These are phyloP conservation scores for Fusarium pilosicola DNA, from an alignment of 2,329 filamentous ascomycete genomes.

Conservation along the genomic window DNA sequence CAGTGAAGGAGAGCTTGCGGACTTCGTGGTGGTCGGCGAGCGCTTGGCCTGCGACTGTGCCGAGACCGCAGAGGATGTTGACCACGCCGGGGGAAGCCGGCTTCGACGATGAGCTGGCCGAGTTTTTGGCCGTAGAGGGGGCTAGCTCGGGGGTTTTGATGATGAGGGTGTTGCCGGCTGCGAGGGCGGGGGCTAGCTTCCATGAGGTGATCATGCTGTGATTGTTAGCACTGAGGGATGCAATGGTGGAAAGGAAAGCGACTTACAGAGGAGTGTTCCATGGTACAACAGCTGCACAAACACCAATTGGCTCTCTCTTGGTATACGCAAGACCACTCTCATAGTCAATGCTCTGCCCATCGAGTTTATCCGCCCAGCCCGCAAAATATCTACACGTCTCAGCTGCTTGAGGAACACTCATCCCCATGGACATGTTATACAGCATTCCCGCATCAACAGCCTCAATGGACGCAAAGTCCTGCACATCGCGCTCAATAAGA, in stretches of 20 bases:
- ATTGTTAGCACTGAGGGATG: background rate
- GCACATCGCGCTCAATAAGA: slow-evolving; percentile 75
- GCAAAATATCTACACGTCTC: slow-evolving; percentile 68
- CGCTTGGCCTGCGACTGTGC: slow-evolving; percentile 71
- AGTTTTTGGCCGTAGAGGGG: slow-evolving; percentile 68
- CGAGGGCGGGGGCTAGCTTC: slow-evolving; percentile 74
- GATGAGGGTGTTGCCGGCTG: slow-evolving; percentile 69
- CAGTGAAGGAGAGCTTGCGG: slow-evolving; percentile 80
- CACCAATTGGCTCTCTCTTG: slow-evolving; percentile 80
- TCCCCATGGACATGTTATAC: slow-evolving; percentile 60
- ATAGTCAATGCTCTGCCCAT: slow-evolving; percentile 81
- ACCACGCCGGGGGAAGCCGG: slow-evolving; percentile 80
- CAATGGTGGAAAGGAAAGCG: too few species aligned
- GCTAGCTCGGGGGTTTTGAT: slow-evolving; percentile 72
- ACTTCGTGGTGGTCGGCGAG: slow-evolving; percentile 71
- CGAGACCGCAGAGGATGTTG: slow-evolving; percentile 76
- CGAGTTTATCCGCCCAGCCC: slow-evolving; percentile 86
- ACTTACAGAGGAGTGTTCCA: slow-evolving; percentile 75
- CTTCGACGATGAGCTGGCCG: slow-evolving; percentile 71
- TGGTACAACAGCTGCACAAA: slow-evolving; percentile 75
- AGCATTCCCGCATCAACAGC: slow-evolving; percentile 84
- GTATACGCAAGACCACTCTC: slow-evolving; percentile 74
- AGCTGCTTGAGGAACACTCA: slow-evolving; percentile 49
- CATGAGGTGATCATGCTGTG: slow-evolving; percentile 29
- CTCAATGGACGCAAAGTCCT: slow-evolving; percentile 79